Conservation (phyloP, 345 rosid species). For the Erucastrum elatum region DNA sequence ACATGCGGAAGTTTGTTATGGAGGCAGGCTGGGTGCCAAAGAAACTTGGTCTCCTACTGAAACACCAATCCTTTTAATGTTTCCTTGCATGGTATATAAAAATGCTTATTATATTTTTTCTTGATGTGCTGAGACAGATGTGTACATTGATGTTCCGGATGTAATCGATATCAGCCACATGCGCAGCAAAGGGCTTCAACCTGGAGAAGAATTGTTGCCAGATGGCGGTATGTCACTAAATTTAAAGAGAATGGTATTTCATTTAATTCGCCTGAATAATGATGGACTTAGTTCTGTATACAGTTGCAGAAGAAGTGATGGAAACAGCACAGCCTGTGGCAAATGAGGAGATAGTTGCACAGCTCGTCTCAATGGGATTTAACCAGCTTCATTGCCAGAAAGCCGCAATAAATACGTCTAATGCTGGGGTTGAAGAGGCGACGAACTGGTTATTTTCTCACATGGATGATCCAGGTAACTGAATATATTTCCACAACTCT, state of each 20-base stretch:
- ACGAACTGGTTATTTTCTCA: constrained; percentile 96
- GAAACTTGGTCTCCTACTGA: constrained; percentile 71
- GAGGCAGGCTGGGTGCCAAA: constrained; percentile 99
- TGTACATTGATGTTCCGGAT: constrained; percentile 93
- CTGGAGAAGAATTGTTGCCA: constrained; percentile 88
- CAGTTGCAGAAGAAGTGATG: constrained; percentile 57
- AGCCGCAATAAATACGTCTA: constrained; percentile 83
- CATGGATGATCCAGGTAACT: constrained; percentile 92
- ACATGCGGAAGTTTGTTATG: constrained; percentile 96
- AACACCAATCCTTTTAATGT: background rate
- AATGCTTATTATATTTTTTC: constrained; percentile 19
- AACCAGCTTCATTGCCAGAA: constrained; percentile 85
- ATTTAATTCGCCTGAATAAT: background rate
- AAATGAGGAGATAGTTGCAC: constrained; percentile 79
- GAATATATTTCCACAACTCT: background rate
- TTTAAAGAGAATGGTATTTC: constrained; percentile 7
- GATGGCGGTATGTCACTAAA: constrained; percentile 54
- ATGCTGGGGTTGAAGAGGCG: constrained; percentile 92
- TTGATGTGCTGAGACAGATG: constrained; percentile 55
- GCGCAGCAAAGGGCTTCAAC: constrained; percentile 95
- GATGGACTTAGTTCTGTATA: constrained; percentile 20
- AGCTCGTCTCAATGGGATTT: constrained; percentile 93
- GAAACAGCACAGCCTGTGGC: constrained; percentile 63
- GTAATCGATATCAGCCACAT: constrained; percentile 87
- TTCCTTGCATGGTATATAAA: constrained; percentile 21